phyloP scores from a whole-genome alignment of 345 rosid genomes.

The Lenwebbia sp. region DNA sequence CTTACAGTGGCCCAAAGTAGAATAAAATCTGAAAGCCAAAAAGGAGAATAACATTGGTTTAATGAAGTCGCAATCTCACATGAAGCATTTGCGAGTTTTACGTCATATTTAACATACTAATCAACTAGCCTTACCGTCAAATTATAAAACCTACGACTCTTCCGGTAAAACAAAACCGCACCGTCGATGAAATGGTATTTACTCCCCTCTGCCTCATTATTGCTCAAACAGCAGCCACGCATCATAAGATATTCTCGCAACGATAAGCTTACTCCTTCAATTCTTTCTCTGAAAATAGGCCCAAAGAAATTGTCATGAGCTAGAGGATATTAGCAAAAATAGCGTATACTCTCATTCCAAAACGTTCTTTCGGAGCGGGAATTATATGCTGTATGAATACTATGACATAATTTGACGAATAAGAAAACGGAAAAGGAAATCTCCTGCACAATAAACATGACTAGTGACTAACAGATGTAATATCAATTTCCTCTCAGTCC shows the following conservation, averaged over 20 bases:
- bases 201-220: background rate
- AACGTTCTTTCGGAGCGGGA: background rate
- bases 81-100: background rate
- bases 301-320: background rate
- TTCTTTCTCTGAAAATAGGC: slow-evolving; percentile 10
- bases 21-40: background rate
- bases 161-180: background rate
- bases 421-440: background rate
- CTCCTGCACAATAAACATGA: background rate
- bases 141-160: background rate
- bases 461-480: background rate
- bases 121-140: background rate
- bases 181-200: background rate
- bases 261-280: background rate
- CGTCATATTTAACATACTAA: background rate
- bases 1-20: background rate
- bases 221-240: background rate
- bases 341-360: background rate
- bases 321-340: background rate
- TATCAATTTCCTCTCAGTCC: background rate
- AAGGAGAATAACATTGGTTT: background rate
- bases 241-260: background rate
- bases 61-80: background rate
- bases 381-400: background rate
- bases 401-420: background rate